Conservation (phyloP, 257 asterid genomes). For the Coffea eugenioides region DNA sequence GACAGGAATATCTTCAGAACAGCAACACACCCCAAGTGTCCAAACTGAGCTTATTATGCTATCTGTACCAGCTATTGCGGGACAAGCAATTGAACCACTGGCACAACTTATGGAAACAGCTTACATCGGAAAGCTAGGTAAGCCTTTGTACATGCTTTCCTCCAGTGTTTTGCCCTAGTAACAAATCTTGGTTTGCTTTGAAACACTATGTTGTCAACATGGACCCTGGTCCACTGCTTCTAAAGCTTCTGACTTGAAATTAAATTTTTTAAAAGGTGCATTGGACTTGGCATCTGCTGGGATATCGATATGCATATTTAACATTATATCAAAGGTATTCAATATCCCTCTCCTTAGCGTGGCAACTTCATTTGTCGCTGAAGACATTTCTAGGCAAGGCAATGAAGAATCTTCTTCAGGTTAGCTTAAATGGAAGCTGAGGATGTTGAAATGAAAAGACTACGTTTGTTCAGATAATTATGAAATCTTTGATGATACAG, state of each 20-base stretch:
- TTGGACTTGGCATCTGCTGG: conserved; percentile 52
- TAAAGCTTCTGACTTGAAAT: conserved; percentile 8
- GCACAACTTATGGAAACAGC: conserved; percentile 52
- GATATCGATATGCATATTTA: conserved; percentile 42
- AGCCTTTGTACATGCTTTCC: background rate
- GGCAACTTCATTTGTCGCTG: conserved; percentile 50
- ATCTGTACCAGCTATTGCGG: conserved; percentile 45
- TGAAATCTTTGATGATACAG: conserved; percentile 17
- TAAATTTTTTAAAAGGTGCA: conserved; percentile 29
- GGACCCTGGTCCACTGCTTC: background rate
- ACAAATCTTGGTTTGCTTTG: background rate
- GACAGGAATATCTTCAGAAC: conserved; percentile 23
- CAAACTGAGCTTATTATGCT: conserved; percentile 37
- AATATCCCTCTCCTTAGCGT: conserved; percentile 50
- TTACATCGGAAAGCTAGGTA: conserved; percentile 44
- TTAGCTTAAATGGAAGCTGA: conserved; percentile 6
- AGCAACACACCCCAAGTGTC: conserved; percentile 22
- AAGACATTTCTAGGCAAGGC: conserved; percentile 40
- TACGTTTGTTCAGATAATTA: background rate
- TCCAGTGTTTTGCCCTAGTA: background rate
- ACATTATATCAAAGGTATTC: conserved; percentile 46
- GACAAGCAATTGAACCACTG: conserved; percentile 51
- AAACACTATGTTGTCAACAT: background rate
- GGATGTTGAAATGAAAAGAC: background rate
- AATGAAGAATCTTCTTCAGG: conserved; percentile 26